Evolutionary conservation across 306 rosid species (phyloP).

Genomic region (Ochetophila trinervis): DNA sequence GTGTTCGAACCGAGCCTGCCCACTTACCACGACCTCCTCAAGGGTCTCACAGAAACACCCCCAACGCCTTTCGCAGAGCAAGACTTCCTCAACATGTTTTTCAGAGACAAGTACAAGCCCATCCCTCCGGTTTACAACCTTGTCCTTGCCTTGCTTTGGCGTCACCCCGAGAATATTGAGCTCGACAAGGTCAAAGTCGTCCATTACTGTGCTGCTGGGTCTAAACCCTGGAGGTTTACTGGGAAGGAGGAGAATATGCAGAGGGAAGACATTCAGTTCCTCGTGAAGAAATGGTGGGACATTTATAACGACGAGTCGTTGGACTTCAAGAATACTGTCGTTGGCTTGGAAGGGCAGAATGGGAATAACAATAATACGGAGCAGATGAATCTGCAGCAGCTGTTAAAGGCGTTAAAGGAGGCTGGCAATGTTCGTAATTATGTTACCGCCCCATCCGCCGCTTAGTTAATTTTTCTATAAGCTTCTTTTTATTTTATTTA

Average conservation of each 20-base stretch:
- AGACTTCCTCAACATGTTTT: constrained; percentile 73
- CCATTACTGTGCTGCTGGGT: constrained; percentile 82
- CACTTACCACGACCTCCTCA: constrained; percentile 51
- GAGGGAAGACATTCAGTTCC: constrained; percentile 65
- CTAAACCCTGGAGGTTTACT: constrained; percentile 88
- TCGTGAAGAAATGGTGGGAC: constrained; percentile 80
- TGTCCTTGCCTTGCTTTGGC: constrained; percentile 80
- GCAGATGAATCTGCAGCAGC: neutral
- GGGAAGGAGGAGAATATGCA: constrained; percentile 81
- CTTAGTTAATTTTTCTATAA: constrained; percentile 8
- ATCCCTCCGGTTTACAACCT: constrained; percentile 64
- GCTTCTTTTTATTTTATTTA: too few species aligned
- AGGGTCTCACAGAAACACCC: constrained; percentile 28
- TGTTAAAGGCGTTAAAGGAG: constrained; percentile 22
- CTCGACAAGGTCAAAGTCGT: constrained; percentile 65
- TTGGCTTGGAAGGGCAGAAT: neutral
- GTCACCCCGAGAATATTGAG: constrained; percentile 66
- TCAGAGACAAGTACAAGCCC: constrained; percentile 52
- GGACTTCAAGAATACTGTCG: constrained; percentile 29
- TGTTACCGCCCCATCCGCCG: constrained; percentile 49
- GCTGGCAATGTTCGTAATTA: constrained; percentile 18
- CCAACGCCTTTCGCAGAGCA: constrained; percentile 85
- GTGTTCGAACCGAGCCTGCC: constrained; percentile 52
- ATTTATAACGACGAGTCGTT: constrained; percentile 63
- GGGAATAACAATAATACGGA: too few species aligned